Conservation (phyloP, 2,329 filamentous ascomycete species). For the Cladophialophora psammophila region DNA sequence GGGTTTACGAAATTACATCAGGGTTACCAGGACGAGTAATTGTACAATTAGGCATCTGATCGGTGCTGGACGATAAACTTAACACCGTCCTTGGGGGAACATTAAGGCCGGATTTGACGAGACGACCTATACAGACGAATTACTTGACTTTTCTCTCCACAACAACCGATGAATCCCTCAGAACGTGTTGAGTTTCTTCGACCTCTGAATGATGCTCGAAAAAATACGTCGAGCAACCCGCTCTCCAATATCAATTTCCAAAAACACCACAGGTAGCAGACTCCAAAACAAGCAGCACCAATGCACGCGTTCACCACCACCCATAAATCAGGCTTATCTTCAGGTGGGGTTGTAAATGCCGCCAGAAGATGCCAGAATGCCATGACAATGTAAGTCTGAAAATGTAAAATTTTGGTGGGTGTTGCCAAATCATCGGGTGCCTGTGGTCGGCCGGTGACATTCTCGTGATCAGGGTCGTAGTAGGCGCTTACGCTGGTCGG, state of each 20-base stretch:
- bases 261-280: slow-evolving; percentile 93
- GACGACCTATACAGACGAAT: background rate
- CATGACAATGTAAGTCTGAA: slow-evolving; percentile 79
- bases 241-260: slow-evolving; percentile 61
- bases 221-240: slow-evolving; percentile 38
- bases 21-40: background rate
- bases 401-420: slow-evolving; percentile 72
- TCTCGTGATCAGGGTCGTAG: slow-evolving; percentile 37
- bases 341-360: slow-evolving; percentile 70
- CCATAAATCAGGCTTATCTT: slow-evolving; percentile 89
- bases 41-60: slow-evolving; percentile 7
- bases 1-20: background rate
- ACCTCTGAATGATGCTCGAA: slow-evolving; percentile 21
- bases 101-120: background rate
- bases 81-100: background rate
- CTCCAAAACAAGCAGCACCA: slow-evolving; percentile 81
- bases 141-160: slow-evolving; percentile 27
- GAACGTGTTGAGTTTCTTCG: slow-evolving; percentile 1
- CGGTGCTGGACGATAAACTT: background rate
- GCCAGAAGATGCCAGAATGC: slow-evolving; percentile 81
- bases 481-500: slow-evolving; percentile 59
- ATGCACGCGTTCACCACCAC: slow-evolving; percentile 88
- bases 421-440: slow-evolving; percentile 37
- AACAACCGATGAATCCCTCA: slow-evolving; percentile 15
- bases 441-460: slow-evolving; percentile 36